A percentile compares a stretch with the other conserved stretches of the same genome.
These are phyloP conservation scores for Silene uniflora DNA, from an alignment of 148 eudicot species.

Conservation along the genomic window DNA sequence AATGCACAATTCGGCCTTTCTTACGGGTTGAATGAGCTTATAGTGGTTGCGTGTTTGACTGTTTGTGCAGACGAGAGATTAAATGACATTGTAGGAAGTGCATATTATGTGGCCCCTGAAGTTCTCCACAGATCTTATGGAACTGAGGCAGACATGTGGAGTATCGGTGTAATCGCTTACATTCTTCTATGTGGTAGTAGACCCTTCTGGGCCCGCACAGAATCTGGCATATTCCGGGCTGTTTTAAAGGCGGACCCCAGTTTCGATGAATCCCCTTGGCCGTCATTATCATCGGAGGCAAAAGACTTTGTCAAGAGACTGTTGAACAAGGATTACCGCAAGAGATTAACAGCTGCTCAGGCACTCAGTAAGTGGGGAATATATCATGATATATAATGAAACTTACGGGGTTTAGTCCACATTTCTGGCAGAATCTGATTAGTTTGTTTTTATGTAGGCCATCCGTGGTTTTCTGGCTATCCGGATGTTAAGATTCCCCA, in stretches of 20 bases:
- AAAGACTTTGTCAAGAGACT: slow-evolving; percentile 84
- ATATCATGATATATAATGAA: neutral
- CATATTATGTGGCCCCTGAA: slow-evolving; percentile 96
- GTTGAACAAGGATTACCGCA: slow-evolving; percentile 87
- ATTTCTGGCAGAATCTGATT: neutral
- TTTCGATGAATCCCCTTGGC: slow-evolving; percentile 97
- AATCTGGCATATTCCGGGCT: slow-evolving; percentile 88
- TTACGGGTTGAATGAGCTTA: slow-evolving; percentile 1
- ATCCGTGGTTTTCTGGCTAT: slow-evolving; percentile 80
- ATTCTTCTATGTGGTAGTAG: slow-evolving; percentile 95
- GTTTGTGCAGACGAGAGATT: slow-evolving; percentile 81
- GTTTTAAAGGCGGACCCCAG: slow-evolving; percentile 88
- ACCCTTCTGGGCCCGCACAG: slow-evolving; percentile 94
- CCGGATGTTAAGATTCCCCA: slow-evolving; percentile 72
- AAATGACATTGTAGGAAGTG: slow-evolving; percentile 97
- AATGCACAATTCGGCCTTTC: slow-evolving; percentile 1
- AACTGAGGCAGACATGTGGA: slow-evolving; percentile 99
- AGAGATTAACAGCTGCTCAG: slow-evolving; percentile 88
- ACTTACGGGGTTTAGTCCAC: neutral
- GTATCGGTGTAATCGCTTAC: slow-evolving; percentile 97
- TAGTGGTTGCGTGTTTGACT: slow-evolving; percentile 26
- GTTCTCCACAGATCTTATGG: slow-evolving; percentile 95
- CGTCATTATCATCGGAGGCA: slow-evolving; percentile 77
- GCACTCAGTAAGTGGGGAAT: slow-evolving; percentile 69
- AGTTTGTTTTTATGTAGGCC: slow-evolving; percentile 48